Percentiles rank a stretch among this genome's conserved stretches.
Conservation (phyloP, 371 early-diverging fungal species). For the Lichtheimia ornata region DNA sequence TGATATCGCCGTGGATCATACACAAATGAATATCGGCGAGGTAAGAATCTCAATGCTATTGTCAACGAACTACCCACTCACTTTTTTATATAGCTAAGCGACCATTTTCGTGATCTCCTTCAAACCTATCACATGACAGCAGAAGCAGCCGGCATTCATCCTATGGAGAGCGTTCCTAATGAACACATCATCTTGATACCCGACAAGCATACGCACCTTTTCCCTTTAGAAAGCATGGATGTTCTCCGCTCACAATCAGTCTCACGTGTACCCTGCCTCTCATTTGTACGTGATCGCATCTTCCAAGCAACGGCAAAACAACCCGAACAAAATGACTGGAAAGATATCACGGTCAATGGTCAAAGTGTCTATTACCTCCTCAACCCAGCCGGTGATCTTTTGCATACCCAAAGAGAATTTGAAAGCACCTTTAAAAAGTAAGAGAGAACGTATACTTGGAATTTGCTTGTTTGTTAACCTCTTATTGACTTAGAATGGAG, state of each 20-base stretch:
- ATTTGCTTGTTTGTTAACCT: background rate
- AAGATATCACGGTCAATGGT: slow-evolving; percentile 50
- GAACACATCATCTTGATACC: slow-evolving; percentile 79
- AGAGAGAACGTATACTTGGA: background rate
- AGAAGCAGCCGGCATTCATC: slow-evolving; percentile 12
- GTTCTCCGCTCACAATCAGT: slow-evolving; percentile 67
- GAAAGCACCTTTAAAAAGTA: slow-evolving; percentile 58
- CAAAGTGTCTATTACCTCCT: slow-evolving; percentile 75
- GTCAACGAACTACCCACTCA: background rate
- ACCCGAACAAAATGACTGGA: slow-evolving; percentile 24
- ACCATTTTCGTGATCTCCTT: slow-evolving; percentile 18
- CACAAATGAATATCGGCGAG: slow-evolving; percentile 54
- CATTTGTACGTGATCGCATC: slow-evolving; percentile 73
- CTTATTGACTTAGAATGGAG: slow-evolving; percentile 11
- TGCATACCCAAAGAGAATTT: slow-evolving; percentile 79
- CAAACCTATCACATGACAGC: slow-evolving; percentile 28
- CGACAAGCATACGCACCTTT: slow-evolving; percentile 76
- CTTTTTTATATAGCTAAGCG: slow-evolving; percentile 15
- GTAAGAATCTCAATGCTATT: slow-evolving; percentile 27
- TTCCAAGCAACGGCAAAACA: slow-evolving; percentile 21
- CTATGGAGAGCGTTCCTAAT: slow-evolving; percentile 22
- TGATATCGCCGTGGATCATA: slow-evolving; percentile 46
- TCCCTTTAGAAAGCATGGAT: slow-evolving; percentile 89
- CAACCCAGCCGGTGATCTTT: slow-evolving; percentile 88
- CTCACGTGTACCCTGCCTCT: slow-evolving; percentile 81